phyloP scores from a whole-genome alignment of 768 basidiomycete genomes.

The Lactarius tabidus region DNA sequence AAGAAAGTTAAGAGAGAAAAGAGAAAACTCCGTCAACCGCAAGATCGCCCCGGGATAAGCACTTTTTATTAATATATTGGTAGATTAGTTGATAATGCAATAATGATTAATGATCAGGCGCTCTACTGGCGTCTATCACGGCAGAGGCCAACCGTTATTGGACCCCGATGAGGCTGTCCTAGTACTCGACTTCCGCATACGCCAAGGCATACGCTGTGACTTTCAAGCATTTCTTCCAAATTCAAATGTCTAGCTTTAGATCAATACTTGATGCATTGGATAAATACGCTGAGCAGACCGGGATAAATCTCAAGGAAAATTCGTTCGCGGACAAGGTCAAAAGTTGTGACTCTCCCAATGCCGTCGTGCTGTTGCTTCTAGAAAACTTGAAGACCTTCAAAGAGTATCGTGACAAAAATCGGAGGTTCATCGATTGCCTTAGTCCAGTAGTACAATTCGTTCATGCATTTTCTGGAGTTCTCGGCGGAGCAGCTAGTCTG shows the following conservation, averaged over 20 bases:
- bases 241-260: neutral
- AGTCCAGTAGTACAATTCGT: neutral
- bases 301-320: neutral
- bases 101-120: no score
- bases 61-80: no score
- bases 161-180: no score
- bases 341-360: neutral
- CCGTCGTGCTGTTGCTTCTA: neutral
- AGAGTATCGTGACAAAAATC: neutral
- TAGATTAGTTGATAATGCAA: no score
- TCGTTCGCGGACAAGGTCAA: neutral
- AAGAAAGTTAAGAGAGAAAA: no score
- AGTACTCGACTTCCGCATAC: no score
- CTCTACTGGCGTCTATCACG: no score
- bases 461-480: neutral
- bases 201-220: no score
- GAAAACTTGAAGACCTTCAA: neutral
- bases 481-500: neutral
- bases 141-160: no score
- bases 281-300: neutral
- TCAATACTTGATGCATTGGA: neutral
- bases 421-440: constrained; percentile 1
- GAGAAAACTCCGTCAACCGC: no score
- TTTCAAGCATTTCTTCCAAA: no score
- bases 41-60: no score